These are phyloP conservation scores for Ceratorhiza oryzae-sativae DNA, from an alignment of 1,284 basidiomycete species.

Conservation along the genomic window DNA sequence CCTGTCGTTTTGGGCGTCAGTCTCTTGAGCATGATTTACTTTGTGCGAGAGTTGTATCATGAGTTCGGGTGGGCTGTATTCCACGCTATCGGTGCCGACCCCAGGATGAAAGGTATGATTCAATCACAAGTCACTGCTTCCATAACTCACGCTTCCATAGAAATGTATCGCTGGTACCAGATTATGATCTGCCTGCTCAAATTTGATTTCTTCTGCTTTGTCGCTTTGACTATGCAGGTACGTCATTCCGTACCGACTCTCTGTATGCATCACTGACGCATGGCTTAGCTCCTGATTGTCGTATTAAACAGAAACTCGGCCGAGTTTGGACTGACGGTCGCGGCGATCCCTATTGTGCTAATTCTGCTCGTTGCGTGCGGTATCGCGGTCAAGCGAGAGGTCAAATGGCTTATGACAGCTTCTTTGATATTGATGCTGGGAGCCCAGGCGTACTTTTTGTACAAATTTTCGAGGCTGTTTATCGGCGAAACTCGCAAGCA, in stretches of 20 bases:
- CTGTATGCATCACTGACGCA: not conserved
- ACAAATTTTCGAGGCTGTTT: conserved; percentile 82
- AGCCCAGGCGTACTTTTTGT: conserved; percentile 49
- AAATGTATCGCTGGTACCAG: conserved; percentile 85
- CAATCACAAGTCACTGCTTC: not conserved
- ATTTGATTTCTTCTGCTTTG: conserved; percentile 86
- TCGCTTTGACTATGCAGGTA: conserved; percentile 84
- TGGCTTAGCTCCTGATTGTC: conserved; percentile 69
- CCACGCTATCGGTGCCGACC: conserved; percentile 71
- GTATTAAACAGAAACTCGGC: conserved; percentile 67
- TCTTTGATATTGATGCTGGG: conserved; percentile 72
- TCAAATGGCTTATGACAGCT: conserved; percentile 77
- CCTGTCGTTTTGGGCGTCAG: conserved; percentile 54
- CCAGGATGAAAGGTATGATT: conserved; percentile 70
- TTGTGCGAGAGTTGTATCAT: conserved; percentile 53
- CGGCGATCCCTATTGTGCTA: conserved; percentile 81
- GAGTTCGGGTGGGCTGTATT: conserved; percentile 84
- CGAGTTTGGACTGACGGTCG: conserved; percentile 80
- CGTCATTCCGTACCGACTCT: conserved; percentile 37
- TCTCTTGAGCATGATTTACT: conserved; percentile 53
- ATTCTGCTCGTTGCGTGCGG: conserved; percentile 69
- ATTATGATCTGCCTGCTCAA: conserved; percentile 84
- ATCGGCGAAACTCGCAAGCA: conserved; percentile 60
- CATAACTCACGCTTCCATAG: conserved; percentile 50
- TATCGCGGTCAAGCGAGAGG: conserved; percentile 75